phyloP scores from a whole-genome alignment of 169 alveolate genomes.

The Theileria annulata region DNA sequence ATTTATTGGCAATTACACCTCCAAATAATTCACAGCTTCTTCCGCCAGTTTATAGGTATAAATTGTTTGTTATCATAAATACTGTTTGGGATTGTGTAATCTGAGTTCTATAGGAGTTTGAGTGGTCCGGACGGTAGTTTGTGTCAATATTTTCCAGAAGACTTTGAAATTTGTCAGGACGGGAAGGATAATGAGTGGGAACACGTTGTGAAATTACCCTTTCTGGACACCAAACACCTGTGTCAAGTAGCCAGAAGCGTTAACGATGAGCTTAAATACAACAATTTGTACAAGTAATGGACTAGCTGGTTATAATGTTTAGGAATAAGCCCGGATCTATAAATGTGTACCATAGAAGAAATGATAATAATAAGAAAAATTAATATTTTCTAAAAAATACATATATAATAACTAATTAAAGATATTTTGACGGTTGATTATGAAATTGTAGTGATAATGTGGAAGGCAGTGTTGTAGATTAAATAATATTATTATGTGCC shows the following conservation, averaged over 20 bases:
- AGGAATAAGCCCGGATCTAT: constrained; percentile 60
- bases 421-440: background rate
- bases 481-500: constrained; percentile 28
- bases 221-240: constrained; percentile 55
- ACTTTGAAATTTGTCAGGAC: constrained; percentile 59
- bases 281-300: constrained; percentile 47
- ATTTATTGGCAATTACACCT: constrained; percentile 63
- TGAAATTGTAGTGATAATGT: background rate
- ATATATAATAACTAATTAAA: background rate
- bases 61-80: background rate
- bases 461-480: background rate
- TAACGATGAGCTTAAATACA: constrained; percentile 51
- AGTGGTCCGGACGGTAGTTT: constrained; percentile 37
- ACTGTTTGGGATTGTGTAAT: background rate
- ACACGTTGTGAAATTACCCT: constrained; percentile 65
- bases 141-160: constrained; percentile 63
- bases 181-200: constrained; percentile 68
- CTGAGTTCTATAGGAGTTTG: constrained; percentile 15
- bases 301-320: background rate
- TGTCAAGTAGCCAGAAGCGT: constrained; percentile 54
- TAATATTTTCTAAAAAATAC: background rate
- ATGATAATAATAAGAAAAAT: background rate
- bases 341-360: constrained; percentile 50
- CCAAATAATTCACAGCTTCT: constrained; percentile 52
- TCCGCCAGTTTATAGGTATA: constrained; percentile 59